phyloP scores from a whole-genome alignment of 2,329 filamentous ascomycete species.

The Aureobasidium lini region DNA sequence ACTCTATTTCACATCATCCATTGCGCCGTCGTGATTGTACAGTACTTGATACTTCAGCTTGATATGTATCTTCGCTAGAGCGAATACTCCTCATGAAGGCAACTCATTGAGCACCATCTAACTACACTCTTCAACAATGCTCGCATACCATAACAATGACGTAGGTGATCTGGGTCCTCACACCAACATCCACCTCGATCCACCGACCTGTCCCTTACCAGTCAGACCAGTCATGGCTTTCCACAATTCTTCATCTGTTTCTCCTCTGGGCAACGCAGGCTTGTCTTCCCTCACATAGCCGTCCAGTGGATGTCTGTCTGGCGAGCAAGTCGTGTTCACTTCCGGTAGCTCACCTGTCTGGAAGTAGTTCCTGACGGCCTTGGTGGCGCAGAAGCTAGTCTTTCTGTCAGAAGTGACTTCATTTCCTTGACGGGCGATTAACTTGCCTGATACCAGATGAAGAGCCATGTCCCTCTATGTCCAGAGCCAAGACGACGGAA shows the following conservation, averaged over 20 bases:
- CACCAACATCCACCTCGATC: no score
- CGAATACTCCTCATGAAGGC: no score
- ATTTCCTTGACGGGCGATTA: neutral
- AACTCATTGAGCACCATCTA: no score
- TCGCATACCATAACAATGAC: no score
- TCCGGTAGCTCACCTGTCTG: slow-evolving; percentile 33
- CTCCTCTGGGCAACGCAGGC: slow-evolving; percentile 16
- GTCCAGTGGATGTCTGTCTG: slow-evolving; percentile 24
- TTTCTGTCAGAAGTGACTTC: neutral
- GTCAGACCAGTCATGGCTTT: no score
- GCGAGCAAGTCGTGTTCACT: slow-evolving; percentile 29
- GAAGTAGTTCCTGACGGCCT: slow-evolving; percentile 34
- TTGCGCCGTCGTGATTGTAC: neutral
- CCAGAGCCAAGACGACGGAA: slow-evolving; percentile 38
- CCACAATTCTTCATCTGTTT: slow-evolving; percentile 18
- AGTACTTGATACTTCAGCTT: no score
- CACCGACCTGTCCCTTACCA: no score
- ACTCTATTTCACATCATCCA: neutral
- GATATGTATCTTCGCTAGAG: neutral
- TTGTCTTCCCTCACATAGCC: slow-evolving; percentile 14
- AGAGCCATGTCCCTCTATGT: slow-evolving; percentile 29
- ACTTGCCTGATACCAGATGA: slow-evolving; percentile 20
- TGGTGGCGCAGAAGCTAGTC: slow-evolving; percentile 31
- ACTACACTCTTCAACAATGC: no score
- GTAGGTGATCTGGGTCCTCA: neutral